Evolutionary conservation across 2,329 filamentous ascomycete genomes (phyloP).

Genomic region (Colletotrichum liaoningense): DNA sequence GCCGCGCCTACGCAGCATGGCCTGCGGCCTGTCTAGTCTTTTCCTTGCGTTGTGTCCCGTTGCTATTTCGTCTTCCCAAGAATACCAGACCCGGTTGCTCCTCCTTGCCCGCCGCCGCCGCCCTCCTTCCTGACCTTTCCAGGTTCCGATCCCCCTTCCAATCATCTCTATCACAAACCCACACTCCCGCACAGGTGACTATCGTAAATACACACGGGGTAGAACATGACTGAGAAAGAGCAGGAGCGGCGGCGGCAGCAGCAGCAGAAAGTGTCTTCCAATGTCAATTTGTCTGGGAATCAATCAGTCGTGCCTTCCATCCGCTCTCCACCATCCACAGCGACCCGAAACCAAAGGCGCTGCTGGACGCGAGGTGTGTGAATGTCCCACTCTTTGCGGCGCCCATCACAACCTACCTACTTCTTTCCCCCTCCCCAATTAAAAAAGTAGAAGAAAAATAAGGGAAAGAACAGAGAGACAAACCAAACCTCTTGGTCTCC

Average conservation of each 20-base stretch:
- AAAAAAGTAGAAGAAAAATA: background rate
- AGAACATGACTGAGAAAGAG: background rate
- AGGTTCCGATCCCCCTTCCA: background rate
- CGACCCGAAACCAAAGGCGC: background rate
- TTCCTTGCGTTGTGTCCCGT: background rate
- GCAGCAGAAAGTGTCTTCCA: background rate
- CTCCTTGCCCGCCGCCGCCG: background rate
- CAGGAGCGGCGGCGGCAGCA: too few relatives aligned
- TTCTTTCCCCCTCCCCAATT: background rate
- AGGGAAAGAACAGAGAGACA: background rate
- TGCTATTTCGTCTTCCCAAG: background rate
- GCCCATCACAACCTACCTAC: background rate
- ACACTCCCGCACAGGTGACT: slow-evolving; percentile 2
- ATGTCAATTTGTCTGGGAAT: background rate
- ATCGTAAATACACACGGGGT: background rate
- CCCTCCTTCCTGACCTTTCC: background rate
- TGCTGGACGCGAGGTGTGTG: slow-evolving; percentile 2
- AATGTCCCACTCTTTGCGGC: slow-evolving; percentile 6
- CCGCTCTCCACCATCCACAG: slow-evolving; percentile 5
- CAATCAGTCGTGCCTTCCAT: background rate
- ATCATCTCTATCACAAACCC: slow-evolving; percentile 6
- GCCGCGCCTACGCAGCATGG: slow-evolving; percentile 8
- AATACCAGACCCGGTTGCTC: background rate
- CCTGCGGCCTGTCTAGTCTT: background rate
- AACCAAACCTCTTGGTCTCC: slow-evolving; percentile 11